A percentile compares a stretch with the other conserved stretches of the same genome.
These are phyloP conservation scores for Penicillium nucicola DNA, from an alignment of 495 filamentous ascomycete genomes.

Conservation along the genomic window DNA sequence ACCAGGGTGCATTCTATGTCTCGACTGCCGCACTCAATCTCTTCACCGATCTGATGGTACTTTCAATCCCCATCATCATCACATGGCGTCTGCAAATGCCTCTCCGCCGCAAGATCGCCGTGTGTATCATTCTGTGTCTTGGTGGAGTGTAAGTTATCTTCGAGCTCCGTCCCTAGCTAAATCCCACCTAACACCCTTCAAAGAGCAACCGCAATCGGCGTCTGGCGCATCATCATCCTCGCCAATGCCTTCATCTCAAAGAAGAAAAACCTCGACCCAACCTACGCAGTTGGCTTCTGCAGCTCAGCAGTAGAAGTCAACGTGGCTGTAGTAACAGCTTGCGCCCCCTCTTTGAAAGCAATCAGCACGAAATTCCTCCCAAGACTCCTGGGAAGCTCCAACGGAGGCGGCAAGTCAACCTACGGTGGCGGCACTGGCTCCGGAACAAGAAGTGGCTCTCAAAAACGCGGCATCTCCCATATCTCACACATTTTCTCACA, in stretches of 20 bases:
- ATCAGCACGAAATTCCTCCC: conserved; percentile 18
- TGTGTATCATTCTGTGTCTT: conserved; percentile 40
- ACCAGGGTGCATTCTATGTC: conserved; percentile 40
- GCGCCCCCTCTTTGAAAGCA: conserved; percentile 26
- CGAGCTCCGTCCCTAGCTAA: background rate
- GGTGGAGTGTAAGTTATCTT: conserved; percentile 35
- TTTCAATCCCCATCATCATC: conserved; percentile 47
- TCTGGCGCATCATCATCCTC: conserved; percentile 28
- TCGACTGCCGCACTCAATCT: conserved; percentile 42
- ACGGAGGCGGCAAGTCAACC: conserved; percentile 1
- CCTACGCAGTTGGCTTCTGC: conserved; percentile 45
- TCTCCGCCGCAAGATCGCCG: conserved; percentile 38
- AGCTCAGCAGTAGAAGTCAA: conserved; percentile 54
- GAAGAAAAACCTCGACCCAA: conserved; percentile 12
- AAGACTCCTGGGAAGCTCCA: conserved; percentile 16
- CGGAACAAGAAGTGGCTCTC: conserved; percentile 2
- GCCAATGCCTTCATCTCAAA: conserved; percentile 16
- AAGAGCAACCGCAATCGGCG: conserved; percentile 51
- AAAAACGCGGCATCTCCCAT: conserved; percentile 6
- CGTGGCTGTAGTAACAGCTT: conserved; percentile 52
- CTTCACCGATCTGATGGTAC: conserved; percentile 45
- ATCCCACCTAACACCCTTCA: background rate
- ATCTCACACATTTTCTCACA: background rate
- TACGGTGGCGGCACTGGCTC: conserved; percentile 9
- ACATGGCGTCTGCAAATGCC: conserved; percentile 45